Percentiles rank a stretch among this genome's conserved stretches.
These are phyloP conservation scores for Ophiostoma sp. DNA, from an alignment of 2,329 filamentous ascomycete species.

Conservation along the genomic window DNA sequence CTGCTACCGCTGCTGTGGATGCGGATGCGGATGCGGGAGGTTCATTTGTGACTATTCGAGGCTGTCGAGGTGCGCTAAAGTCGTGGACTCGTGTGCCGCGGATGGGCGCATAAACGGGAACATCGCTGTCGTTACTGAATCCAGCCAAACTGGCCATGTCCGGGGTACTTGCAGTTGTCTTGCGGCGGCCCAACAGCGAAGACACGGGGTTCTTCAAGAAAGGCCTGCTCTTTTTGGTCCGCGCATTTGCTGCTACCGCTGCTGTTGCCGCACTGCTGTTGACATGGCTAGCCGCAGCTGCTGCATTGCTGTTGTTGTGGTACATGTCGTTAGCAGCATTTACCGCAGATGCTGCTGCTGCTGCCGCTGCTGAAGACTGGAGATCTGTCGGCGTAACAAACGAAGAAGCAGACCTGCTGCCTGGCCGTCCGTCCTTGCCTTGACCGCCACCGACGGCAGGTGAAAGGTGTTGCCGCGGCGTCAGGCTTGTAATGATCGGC, in stretches of 20 bases:
- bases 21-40: background rate
- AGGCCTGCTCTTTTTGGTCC: constrained; percentile 49
- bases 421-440: constrained; percentile 15
- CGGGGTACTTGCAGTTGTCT: constrained; percentile 45
- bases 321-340: constrained; percentile 38
- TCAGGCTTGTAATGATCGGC: constrained; percentile 35
- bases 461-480: constrained; percentile 31
- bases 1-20: constrained; percentile 21
- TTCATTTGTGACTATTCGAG: constrained; percentile 36
- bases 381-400: constrained; percentile 48
- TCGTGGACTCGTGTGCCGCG: constrained; percentile 59
- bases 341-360: constrained; percentile 40
- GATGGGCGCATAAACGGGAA: constrained; percentile 57
- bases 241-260: constrained; percentile 41
- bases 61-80: constrained; percentile 56
- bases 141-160: constrained; percentile 41
- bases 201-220: constrained; percentile 58
- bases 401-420: constrained; percentile 36
- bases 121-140: constrained; percentile 35
- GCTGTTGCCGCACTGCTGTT: constrained; percentile 31
- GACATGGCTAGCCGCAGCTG: constrained; percentile 38
- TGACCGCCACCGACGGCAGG: constrained; percentile 5
- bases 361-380: constrained; percentile 35
- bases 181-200: constrained; percentile 52
- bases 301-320: constrained; percentile 31